Percentiles rank a stretch among this genome's conserved stretches.
phyloP scores from a whole-genome alignment of 192 early-diverging fungal species.

The Diversispora epigaea region DNA sequence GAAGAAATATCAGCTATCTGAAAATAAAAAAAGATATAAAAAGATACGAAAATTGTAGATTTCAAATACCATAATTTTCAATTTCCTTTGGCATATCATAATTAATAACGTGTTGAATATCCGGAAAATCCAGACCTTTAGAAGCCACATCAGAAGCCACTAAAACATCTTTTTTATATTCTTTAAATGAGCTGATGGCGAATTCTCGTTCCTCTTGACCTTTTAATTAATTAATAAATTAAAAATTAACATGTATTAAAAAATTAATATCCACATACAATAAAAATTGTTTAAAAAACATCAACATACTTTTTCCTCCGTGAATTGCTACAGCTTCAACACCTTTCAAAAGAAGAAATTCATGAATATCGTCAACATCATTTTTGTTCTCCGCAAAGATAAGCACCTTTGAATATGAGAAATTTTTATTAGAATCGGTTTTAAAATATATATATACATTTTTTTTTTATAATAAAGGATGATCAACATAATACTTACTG shows the following conservation, averaged over 20 bases:
- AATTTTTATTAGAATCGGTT: not conserved
- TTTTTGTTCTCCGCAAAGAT: conserved; percentile 99
- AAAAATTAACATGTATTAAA: not conserved
- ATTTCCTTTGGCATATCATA: conserved; percentile 99
- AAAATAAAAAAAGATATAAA: no score
- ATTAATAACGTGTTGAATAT: conserved; percentile 98
- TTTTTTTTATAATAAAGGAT: not conserved
- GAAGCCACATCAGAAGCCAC: conserved; percentile 96
- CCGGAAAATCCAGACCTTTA: conserved; percentile 94
- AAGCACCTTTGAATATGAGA: conserved; percentile 56
- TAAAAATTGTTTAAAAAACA: conserved; percentile 27
- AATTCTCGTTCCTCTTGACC: conserved; percentile 97
- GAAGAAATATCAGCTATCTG: not conserved
- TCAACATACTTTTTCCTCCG: conserved; percentile 86
- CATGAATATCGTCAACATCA: conserved; percentile 98
- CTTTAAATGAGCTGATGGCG: conserved; percentile 88
- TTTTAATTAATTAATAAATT: conserved; percentile 32
- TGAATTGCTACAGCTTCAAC: conserved; percentile 95
- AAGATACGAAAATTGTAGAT: not conserved
- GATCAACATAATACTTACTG: conserved; percentile 47
- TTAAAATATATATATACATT: no score
- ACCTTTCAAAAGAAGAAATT: conserved; percentile 92
- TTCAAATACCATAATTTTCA: conserved; percentile 86
- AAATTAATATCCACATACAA: no score
- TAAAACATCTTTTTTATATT: conserved; percentile 89